Percentiles rank a stretch among this genome's conserved stretches.
These are phyloP conservation scores for Fraxinus sp. DNA, from an alignment of 305 asterid species.

Conservation along the genomic window DNA sequence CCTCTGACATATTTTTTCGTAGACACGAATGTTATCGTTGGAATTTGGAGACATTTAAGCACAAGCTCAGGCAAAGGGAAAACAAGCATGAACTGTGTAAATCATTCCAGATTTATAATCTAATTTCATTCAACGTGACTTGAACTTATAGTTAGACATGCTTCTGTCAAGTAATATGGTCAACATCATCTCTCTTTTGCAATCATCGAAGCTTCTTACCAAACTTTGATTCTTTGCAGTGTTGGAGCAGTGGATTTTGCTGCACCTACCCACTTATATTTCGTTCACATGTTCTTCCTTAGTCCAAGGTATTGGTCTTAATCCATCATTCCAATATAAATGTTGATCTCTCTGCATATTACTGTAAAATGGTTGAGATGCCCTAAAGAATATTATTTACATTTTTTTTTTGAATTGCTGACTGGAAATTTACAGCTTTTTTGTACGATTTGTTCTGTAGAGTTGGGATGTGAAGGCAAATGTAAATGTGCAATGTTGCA, in stretches of 20 bases:
- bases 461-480: not conserved
- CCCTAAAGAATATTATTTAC: not conserved
- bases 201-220: slow-evolving; percentile 11
- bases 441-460: not conserved
- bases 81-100: not conserved
- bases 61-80: not conserved
- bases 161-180: not conserved
- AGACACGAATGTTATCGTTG: not conserved
- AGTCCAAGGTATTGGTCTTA: slow-evolving; percentile 39
- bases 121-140: not conserved
- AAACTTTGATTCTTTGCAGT: slow-evolving; percentile 46
- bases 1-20: slow-evolving; percentile 3
- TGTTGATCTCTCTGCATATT: not conserved
- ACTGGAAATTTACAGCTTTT: not conserved
- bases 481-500: not conserved
- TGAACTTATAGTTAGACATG: not conserved
- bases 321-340: not conserved
- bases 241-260: slow-evolving; percentile 96
- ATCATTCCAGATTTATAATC: slow-evolving; percentile 5
- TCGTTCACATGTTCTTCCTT: slow-evolving; percentile 53
- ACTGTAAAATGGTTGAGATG: not conserved
- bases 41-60: not conserved
- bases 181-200: not conserved
- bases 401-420: not conserved
- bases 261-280: slow-evolving; percentile 92